Conservation (phyloP, 805 yeast genomes). For the Cyberlindnera bimundalis region DNA sequence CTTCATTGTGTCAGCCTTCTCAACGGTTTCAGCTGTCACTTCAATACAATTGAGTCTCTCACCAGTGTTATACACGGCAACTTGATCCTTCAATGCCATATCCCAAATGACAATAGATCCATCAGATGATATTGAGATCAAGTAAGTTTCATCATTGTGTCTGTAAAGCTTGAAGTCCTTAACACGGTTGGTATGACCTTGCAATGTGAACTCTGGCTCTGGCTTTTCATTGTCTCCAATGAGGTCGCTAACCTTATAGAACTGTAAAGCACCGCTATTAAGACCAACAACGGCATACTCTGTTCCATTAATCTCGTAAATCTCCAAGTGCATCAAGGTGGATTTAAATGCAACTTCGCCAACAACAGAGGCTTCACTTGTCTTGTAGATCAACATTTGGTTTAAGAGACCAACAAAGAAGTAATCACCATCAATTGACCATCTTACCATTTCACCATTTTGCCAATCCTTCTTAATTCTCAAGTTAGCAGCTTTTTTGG, state of each 20-base stretch:
- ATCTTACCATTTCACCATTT: conserved; percentile 59
- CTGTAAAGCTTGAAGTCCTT: conserved; percentile 64
- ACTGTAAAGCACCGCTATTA: conserved; percentile 65
- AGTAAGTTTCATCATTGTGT: conserved; percentile 39
- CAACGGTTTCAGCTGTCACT: conserved; percentile 72
- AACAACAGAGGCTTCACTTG: conserved; percentile 57
- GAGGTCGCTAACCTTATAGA: conserved; percentile 42
- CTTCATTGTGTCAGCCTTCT: conserved; percentile 67
- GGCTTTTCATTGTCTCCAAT: conserved; percentile 29
- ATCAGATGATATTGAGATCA: conserved; percentile 87
- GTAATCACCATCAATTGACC: conserved; percentile 65
- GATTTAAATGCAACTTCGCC: conserved; percentile 49
- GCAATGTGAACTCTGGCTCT: conserved; percentile 54
- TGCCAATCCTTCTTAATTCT: conserved; percentile 70
- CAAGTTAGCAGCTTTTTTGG: conserved; percentile 83
- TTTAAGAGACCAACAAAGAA: conserved; percentile 74
- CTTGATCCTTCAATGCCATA: conserved; percentile 60
- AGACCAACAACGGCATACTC: conserved; percentile 67
- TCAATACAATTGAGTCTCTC: conserved; percentile 88
- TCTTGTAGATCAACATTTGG: conserved; percentile 61
- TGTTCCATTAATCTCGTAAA: conserved; percentile 40
- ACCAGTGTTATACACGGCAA: conserved; percentile 87
- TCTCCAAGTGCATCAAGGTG: conserved; percentile 67
- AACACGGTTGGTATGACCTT: conserved; percentile 83
- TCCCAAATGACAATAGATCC: conserved; percentile 94